Base-by-base conservation (phyloP, 495 filamentous ascomycete genomes). In the Zalerion maritima region DNA sequence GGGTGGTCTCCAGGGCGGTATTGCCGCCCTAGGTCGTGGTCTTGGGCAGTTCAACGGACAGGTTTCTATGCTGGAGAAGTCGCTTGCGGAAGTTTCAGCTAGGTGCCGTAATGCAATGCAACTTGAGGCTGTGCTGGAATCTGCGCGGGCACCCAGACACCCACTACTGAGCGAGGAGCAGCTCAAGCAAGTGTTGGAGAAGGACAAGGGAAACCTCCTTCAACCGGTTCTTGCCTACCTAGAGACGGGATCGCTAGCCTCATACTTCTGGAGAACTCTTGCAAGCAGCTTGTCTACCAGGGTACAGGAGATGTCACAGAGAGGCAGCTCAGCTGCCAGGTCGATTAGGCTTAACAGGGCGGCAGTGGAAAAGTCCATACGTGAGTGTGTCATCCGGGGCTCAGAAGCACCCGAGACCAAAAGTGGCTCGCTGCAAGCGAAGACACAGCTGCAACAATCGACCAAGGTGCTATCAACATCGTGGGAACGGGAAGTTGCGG, bases 401-500 rank as follows among this genome's bases (percentile, higher is more conserved):
- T 46, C 57, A 0, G 51, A 57, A 1, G 32, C 42, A 14, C 37
- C 60, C 12, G 47, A 43, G 11, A 35, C 45, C 0, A 58, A 61
- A 33, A 42, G 45, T 9, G 59, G 58, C 21, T 54, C 49, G 39
- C 50, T 49, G 56, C 44, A 56, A 58, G 43, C 41, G 5, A 51
- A 39, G 18, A 37, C 33, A 28, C 52, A 49, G 0, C 44, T 47
- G 4, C 55, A 50, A 24, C 57, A 54, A 31, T 61, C 67, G 21
- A 67, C 35, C 3, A 44, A 62, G n/a, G n/a, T n/a, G n/a, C n/a
- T n/a, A n/a, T n/a, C n/a, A n/a, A n/a, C n/a, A n/a, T n/a, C n/a
- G 29, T 94, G 83, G 76, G 91, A 96, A 46, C 70, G 86, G 32
- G 89, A 94, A 55, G 78, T 87, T 16, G 86, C 87, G 4, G 86